These are phyloP conservation scores for Suillus subluteus DNA, from an alignment of 768 basidiomycete genomes.

Conservation along the genomic window DNA sequence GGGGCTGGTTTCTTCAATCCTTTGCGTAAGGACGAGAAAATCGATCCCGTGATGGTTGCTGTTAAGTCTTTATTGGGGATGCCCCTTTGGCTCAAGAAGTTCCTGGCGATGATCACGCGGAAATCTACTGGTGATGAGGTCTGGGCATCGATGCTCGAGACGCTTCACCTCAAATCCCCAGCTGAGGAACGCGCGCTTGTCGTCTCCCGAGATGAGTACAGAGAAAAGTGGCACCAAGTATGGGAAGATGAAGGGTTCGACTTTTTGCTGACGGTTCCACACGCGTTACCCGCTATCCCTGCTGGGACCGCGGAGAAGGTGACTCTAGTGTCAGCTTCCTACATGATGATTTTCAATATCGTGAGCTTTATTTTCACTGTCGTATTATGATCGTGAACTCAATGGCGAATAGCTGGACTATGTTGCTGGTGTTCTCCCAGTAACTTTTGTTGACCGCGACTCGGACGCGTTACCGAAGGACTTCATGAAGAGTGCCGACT, in stretches of 20 bases:
- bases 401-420: constrained; percentile 49
- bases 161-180: constrained; percentile 38
- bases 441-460: constrained; percentile 52
- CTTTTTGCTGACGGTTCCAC: constrained; percentile 44
- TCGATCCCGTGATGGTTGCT: constrained; percentile 34
- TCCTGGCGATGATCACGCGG: constrained; percentile 45
- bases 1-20: constrained; percentile 46
- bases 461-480: constrained; percentile 41
- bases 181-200: constrained; percentile 33
- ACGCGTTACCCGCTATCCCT: constrained; percentile 43
- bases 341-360: constrained; percentile 47
- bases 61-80: constrained; percentile 28
- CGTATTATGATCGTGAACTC: neutral
- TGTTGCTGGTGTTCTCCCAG: constrained; percentile 61
- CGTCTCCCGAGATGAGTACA: constrained; percentile 29
- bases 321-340: constrained; percentile 37
- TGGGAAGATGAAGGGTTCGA: constrained; percentile 43
- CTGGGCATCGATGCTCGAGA: constrained; percentile 34
- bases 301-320: constrained; percentile 36
- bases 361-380: constrained; percentile 30
- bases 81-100: constrained; percentile 42
- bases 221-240: constrained; percentile 39
- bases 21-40: constrained; percentile 38
- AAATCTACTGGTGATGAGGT: constrained; percentile 29
- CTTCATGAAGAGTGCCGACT: constrained; percentile 30